Base-by-base conservation (phyloP, 177 flowering plant genomes). In the Vitis hybrid region DNA sequence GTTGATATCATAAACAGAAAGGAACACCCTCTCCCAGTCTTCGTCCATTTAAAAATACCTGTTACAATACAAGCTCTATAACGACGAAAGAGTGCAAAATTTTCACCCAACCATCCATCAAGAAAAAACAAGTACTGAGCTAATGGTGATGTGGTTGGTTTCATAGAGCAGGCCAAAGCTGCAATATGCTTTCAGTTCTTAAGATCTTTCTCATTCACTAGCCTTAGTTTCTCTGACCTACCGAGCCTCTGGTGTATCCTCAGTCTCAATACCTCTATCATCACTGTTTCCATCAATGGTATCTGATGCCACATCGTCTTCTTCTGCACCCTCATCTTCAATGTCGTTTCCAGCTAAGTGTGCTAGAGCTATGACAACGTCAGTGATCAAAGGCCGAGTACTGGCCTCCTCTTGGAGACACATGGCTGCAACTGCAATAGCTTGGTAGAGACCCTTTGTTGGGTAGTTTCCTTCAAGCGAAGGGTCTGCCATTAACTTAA, bases 381-480 rank as follows among this genome's bases (percentile, higher is more conserved):
- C 97, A 30, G 90, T 80, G 51, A 93, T 93, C 67, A 83, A 64
- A n/a, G 97, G 98, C 13, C 97, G 80, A 6, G 86, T 84, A 14
- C 57, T 26, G 5, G 89, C 94, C 78, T 93, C 95, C 54, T 88
- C 97, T 70, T 89, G 93, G 32, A 93, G 87, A 60, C 98, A 93
- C 97, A 93, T 93, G 12, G 98, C 93, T 70, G 98, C 93, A 13
- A 91, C 80, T 21, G 93, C 95, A 52, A 93, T 87, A 66, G 98
- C 94, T 81, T 93, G 94, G 83, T 87, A 82, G 5, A 93, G 83
- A 62, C 79, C 90, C 79, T 87, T 91, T 13, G 66, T 57, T 0
- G 97, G 94, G 68, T 81, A 93, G 4, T 81, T 78, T 9, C 82
- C 87, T 67, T 83, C 77, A 3, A 91, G 89, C 75, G 70, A 68